Conservation (phyloP, 768 basidiomycete species). For the Dentipellis sp. region DNA sequence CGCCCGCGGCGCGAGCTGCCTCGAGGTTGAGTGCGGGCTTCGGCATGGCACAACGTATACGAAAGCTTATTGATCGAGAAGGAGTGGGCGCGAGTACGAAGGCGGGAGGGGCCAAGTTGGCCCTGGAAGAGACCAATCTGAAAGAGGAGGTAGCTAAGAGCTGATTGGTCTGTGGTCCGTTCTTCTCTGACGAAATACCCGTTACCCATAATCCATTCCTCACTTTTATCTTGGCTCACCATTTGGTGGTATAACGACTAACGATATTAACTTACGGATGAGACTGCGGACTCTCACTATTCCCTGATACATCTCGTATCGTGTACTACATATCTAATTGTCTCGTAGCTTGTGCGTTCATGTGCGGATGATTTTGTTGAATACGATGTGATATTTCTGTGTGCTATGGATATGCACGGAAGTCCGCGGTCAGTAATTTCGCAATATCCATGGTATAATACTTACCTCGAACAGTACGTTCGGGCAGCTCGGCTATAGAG, state of each 20-base stretch:
- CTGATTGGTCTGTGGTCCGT: neutral
- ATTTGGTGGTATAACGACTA: neutral
- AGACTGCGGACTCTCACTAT: neutral
- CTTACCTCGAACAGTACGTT: too few relatives aligned
- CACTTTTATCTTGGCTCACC: neutral
- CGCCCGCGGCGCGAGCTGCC: neutral
- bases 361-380: too few relatives aligned
- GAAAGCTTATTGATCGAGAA: neutral
- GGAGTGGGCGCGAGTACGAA: neutral
- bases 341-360: too few relatives aligned
- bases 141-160: neutral
- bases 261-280: neutral
- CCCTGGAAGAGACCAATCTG: neutral
- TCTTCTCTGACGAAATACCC: neutral
- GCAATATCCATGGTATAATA: too few relatives aligned
- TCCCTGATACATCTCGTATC: neutral
- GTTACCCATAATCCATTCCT: neutral
- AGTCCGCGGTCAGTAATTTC: too few relatives aligned
- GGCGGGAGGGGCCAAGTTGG: neutral
- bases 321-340: neutral
- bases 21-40: neutral
- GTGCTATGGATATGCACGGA: too few relatives aligned
- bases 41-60: neutral
- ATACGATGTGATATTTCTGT: too few relatives aligned
- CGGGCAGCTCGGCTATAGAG: too few relatives aligned